phyloP scores from a whole-genome alignment of 495 filamentous ascomycete species.

The Aeminium ludgeri region DNA sequence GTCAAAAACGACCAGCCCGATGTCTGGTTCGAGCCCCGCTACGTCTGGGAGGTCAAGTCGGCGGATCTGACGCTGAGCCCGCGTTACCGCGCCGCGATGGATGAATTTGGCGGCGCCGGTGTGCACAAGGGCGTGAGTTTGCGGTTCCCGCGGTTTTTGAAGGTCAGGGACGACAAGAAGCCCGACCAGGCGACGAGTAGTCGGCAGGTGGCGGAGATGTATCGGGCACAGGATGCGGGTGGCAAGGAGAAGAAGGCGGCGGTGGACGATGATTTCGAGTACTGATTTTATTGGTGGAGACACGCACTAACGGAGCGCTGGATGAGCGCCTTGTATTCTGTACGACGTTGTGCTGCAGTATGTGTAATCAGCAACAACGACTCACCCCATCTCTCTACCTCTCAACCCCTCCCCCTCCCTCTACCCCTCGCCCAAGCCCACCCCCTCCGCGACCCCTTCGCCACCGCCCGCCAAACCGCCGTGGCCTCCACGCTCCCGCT shows the following conservation, averaged over 20 bases:
- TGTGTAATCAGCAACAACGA: too few relatives aligned
- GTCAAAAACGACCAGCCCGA: slow-evolving; percentile 87
- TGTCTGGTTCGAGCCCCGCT: slow-evolving; percentile 90
- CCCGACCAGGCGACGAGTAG: slow-evolving; percentile 74
- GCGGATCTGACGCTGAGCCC: slow-evolving; percentile 88
- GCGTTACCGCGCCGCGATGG: slow-evolving; percentile 63
- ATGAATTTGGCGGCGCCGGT: slow-evolving; percentile 33
- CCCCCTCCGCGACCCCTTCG: background rate
- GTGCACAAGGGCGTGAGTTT: slow-evolving; percentile 74
- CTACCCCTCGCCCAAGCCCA: background rate
- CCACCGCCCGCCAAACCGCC: slow-evolving; percentile 14
- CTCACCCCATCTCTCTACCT: background rate
- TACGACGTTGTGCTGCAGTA: too few relatives aligned
- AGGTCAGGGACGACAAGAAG: slow-evolving; percentile 83
- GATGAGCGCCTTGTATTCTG: too few relatives aligned
- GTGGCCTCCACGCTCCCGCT: slow-evolving; percentile 33
- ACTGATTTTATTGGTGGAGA: slow-evolving; percentile 31
- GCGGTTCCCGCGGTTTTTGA: slow-evolving; percentile 83
- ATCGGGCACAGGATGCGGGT: slow-evolving; percentile 81
- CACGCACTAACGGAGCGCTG: too few relatives aligned
- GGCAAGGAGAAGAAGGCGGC: slow-evolving; percentile 56
- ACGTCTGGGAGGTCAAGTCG: slow-evolving; percentile 95
- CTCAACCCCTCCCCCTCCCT: background rate
- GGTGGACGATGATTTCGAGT: slow-evolving; percentile 97
- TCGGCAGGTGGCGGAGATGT: slow-evolving; percentile 86